These are phyloP conservation scores for Xylaria grammica DNA, from an alignment of 495 filamentous ascomycete genomes.

Conservation along the genomic window DNA sequence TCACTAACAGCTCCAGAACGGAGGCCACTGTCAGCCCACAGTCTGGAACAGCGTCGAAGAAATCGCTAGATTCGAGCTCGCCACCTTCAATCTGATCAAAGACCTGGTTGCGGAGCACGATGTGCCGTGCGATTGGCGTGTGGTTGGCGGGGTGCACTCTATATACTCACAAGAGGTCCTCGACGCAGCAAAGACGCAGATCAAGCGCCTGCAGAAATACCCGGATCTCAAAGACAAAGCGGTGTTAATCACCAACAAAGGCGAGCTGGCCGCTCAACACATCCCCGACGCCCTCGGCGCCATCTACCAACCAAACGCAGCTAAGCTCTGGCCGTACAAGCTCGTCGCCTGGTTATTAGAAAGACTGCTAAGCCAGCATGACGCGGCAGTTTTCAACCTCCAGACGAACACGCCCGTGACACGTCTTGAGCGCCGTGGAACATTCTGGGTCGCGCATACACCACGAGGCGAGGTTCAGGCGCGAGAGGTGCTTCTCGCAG, in stretches of 20 bases:
- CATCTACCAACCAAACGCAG: constrained; percentile 52
- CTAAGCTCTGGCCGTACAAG: constrained; percentile 79
- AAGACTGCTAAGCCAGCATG: constrained; percentile 46
- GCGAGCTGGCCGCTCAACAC: constrained; percentile 37
- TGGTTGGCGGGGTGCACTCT: constrained; percentile 56
- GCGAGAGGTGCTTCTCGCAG: constrained; percentile 70
- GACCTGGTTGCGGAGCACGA: constrained; percentile 54
- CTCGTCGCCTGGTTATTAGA: constrained; percentile 71
- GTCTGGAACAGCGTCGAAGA: constrained; percentile 56
- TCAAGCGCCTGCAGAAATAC: constrained; percentile 49
- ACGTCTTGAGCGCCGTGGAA: constrained; percentile 37
- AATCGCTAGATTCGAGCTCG: constrained; percentile 68
- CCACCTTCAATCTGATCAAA: constrained; percentile 59
- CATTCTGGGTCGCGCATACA: constrained; percentile 46
- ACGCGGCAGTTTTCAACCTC: constrained; percentile 60
- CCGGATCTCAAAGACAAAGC: constrained; percentile 55
- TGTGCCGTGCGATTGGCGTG: constrained; percentile 68
- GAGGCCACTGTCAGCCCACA: constrained; percentile 74
- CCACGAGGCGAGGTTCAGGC: constrained; percentile 64
- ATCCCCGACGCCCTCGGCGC: constrained; percentile 52
- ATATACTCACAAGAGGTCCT: constrained; percentile 58
- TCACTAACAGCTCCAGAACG: constrained; percentile 53
- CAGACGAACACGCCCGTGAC: constrained; percentile 76
- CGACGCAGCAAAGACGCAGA: constrained; percentile 44
- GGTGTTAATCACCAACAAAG: constrained; percentile 27